A percentile compares a stretch with the other conserved stretches of the same genome.
These are phyloP conservation scores for Posidonia oceanica DNA, from an alignment of 116 monocot species.

Conservation along the genomic window DNA sequence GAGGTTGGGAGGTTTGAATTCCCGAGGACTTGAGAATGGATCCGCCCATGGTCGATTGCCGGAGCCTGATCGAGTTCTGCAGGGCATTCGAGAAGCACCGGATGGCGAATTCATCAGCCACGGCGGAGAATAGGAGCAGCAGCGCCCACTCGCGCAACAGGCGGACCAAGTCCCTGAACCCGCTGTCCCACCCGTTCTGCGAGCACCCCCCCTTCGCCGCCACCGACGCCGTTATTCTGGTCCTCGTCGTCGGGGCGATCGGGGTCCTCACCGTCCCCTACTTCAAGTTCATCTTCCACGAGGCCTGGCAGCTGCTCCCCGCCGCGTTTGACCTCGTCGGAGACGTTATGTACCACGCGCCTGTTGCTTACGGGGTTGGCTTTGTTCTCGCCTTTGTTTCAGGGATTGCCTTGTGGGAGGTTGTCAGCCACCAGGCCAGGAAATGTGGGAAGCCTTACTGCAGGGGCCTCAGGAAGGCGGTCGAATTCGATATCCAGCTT, in stretches of 20 bases:
- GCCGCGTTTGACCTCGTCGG: constrained; percentile 14
- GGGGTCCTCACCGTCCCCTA: constrained; percentile 43
- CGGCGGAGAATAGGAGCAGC: constrained; percentile 5
- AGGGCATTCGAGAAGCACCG: constrained; percentile 64
- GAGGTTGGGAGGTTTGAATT: no score
- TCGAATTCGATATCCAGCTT: constrained; percentile 83
- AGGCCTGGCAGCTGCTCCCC: constrained; percentile 20
- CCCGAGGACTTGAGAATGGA: background rate
- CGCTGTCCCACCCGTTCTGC: constrained; percentile 58
- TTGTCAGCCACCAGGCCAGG: constrained; percentile 27
- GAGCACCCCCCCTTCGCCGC: constrained; percentile 62
- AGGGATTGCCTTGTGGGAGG: constrained; percentile 29
- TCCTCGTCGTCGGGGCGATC: constrained; percentile 49
- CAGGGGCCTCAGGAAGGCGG: constrained; percentile 61
- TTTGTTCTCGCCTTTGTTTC: constrained; percentile 19
- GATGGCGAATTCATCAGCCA: constrained; percentile 1
- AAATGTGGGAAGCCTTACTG: constrained; percentile 69
- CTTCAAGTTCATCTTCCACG: constrained; percentile 29
- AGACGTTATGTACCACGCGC: constrained; percentile 24
- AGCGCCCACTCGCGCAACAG: constrained; percentile 1
- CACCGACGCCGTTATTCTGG: constrained; percentile 44
- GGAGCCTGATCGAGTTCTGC: constrained; percentile 92
- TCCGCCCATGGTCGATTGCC: constrained; percentile 71
- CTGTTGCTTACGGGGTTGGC: constrained; percentile 31
- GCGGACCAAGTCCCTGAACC: constrained; percentile 33